Conservation (phyloP, 2,329 filamentous ascomycete species). For the Bipolaris victoriae region DNA sequence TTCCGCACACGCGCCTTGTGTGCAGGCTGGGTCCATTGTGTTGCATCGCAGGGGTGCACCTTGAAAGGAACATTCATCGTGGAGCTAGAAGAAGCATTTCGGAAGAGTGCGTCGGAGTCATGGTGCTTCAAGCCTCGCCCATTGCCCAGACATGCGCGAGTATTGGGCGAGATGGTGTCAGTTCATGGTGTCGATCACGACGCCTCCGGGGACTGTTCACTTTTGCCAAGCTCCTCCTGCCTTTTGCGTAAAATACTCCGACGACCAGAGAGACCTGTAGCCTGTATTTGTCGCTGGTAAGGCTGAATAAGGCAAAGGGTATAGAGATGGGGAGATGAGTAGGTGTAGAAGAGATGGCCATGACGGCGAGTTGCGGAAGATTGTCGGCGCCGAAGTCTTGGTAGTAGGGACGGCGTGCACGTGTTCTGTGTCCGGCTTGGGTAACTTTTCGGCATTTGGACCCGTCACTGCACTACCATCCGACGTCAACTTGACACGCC, state of each 20-base stretch:
- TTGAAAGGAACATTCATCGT: not conserved
- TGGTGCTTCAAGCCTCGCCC: constrained; percentile 7
- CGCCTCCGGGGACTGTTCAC: not conserved
- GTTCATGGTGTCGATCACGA: constrained; percentile 16
- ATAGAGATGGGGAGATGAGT: not conserved
- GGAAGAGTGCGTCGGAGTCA: not conserved
- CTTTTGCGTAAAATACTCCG: constrained; percentile 18
- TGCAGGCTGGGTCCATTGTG: not conserved
- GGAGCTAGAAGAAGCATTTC: not conserved
- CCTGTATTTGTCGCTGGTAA: not conserved
- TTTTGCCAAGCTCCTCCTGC: constrained; percentile 14
- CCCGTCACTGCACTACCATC: not conserved
- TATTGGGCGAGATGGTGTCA: constrained; percentile 7
- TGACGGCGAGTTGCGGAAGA: not conserved
- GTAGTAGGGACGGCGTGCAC: not conserved
- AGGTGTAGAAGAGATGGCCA: not conserved
- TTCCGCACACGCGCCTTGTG: not conserved
- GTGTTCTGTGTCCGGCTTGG: not conserved
- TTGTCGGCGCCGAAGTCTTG: not conserved
- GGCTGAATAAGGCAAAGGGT: not conserved
- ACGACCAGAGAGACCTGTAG: not conserved
- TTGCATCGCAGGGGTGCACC: not conserved
- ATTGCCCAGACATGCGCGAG: constrained; percentile 12
- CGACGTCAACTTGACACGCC: not conserved
- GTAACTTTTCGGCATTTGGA: not conserved